phyloP scores from a whole-genome alignment of 306 rosid genomes.

The Dryas alaskensis region DNA sequence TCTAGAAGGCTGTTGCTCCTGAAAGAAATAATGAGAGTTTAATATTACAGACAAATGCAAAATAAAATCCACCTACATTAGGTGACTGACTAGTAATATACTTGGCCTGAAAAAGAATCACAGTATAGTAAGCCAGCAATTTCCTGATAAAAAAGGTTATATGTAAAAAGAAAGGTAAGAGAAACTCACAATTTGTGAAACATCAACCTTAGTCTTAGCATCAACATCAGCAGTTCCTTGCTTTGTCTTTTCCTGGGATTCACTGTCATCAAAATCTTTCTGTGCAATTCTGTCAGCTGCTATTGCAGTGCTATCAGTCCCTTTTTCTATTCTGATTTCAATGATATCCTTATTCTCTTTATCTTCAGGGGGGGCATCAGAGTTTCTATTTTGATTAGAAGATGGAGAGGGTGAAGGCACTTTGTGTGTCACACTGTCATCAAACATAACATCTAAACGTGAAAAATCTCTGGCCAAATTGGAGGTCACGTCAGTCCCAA shows the following conservation, averaged over 20 bases:
- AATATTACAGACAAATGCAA: slow-evolving; percentile 6
- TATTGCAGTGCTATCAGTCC: slow-evolving; percentile 26
- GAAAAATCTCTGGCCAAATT: slow-evolving; percentile 61
- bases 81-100: neutral
- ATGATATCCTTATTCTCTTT: slow-evolving; percentile 48
- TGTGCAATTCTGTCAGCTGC: slow-evolving; percentile 31
- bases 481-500: slow-evolving; percentile 61
- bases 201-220: slow-evolving; percentile 32
- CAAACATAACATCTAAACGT: slow-evolving; percentile 81
- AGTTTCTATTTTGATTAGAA: slow-evolving; percentile 35
- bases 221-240: slow-evolving; percentile 33
- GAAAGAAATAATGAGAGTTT: slow-evolving; percentile 7
- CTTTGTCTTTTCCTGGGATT: slow-evolving; percentile 37
- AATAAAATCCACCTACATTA: neutral
- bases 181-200: slow-evolving; percentile 43
- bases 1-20: slow-evolving; percentile 52
- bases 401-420: slow-evolving; percentile 41
- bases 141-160: neutral
- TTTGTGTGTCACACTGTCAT: slow-evolving; percentile 44
- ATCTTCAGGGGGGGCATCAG: slow-evolving; percentile 36
- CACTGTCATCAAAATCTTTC: slow-evolving; percentile 29
- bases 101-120: neutral
- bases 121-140: neutral
- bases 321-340: slow-evolving; percentile 34
- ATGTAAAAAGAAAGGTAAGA: slow-evolving; percentile 13